A percentile compares a stretch with the other conserved stretches of the same genome.
phyloP scores from a whole-genome alignment of 306 rosid genomes.

The Abrus pulchellus region DNA sequence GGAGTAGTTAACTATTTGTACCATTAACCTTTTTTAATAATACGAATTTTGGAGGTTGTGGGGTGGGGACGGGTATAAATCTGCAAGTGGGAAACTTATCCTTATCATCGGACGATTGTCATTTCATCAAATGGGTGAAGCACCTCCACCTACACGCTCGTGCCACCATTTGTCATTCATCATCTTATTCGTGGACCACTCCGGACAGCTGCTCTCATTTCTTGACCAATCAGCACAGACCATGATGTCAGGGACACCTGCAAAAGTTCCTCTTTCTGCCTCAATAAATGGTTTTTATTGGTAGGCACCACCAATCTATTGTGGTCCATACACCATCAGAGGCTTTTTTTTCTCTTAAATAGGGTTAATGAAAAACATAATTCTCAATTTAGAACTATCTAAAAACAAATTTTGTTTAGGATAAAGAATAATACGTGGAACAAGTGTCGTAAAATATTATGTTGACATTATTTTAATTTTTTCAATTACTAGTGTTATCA shows the following conservation, averaged over 20 bases:
- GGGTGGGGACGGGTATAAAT: background rate
- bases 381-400: no score
- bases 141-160: background rate
- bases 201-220: slow-evolving; percentile 27
- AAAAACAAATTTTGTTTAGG: no score
- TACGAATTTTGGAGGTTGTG: background rate
- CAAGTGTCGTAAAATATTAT: no score
- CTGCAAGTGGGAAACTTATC: slow-evolving; percentile 25
- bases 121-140: slow-evolving; percentile 4
- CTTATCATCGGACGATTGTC: background rate
- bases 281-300: slow-evolving; percentile 43
- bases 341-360: no score
- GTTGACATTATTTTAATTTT: no score
- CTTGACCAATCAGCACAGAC: slow-evolving; percentile 21
- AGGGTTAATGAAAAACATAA: no score
- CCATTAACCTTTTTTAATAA: background rate
- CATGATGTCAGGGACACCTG: slow-evolving; percentile 43
- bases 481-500: no score
- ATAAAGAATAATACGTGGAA: no score
- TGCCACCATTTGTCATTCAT: slow-evolving; percentile 27
- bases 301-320: slow-evolving; percentile 39
- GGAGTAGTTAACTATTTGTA: background rate
- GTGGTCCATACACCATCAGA: slow-evolving; percentile 42
- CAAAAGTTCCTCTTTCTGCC: slow-evolving; percentile 22
- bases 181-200: slow-evolving; percentile 43